phyloP scores from a whole-genome alignment of 2,329 filamentous ascomycete species.

The Colletotrichum cordylinicola region DNA sequence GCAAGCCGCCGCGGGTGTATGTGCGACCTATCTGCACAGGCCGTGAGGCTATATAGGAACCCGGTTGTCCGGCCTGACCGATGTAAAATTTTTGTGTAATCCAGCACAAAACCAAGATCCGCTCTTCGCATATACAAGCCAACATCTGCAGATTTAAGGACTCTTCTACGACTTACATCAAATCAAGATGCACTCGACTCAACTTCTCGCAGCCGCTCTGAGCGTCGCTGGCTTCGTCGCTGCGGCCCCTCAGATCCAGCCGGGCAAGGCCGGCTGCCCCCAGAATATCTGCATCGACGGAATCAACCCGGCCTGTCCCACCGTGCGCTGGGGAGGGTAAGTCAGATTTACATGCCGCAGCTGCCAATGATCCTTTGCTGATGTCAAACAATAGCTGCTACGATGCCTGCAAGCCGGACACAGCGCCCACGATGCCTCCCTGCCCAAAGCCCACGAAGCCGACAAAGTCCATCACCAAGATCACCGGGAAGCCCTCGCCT shows the following conservation, averaged over 20 bases:
- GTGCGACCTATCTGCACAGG: background rate
- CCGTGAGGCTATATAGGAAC: conserved; percentile 4
- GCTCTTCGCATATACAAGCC: background rate
- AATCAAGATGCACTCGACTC: background rate
- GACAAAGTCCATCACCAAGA: background rate
- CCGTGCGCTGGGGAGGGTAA: conserved; percentile 31
- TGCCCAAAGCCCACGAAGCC: conserved; percentile 1
- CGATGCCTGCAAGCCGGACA: conserved; percentile 28
- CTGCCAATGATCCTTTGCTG: background rate
- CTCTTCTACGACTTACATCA: background rate
- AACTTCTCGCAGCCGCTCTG: background rate
- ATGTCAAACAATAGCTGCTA: conserved; percentile 30
- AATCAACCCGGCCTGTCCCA: conserved; percentile 30
- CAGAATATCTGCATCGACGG: conserved; percentile 31
- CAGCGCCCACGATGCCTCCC: conserved; percentile 14
- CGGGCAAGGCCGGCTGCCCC: background rate
- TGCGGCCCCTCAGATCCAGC: conserved; percentile 3
- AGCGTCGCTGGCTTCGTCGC: conserved; percentile 1
- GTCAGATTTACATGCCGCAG: background rate
- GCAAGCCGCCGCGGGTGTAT: background rate
- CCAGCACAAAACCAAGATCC: background rate
- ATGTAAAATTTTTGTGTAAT: background rate
- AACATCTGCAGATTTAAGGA: background rate
- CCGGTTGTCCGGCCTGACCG: background rate
- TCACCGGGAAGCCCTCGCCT: background rate